These are phyloP conservation scores for Paramecium pentaurelia DNA, from an alignment of 73 alveolate species.

Conservation along the genomic window DNA sequence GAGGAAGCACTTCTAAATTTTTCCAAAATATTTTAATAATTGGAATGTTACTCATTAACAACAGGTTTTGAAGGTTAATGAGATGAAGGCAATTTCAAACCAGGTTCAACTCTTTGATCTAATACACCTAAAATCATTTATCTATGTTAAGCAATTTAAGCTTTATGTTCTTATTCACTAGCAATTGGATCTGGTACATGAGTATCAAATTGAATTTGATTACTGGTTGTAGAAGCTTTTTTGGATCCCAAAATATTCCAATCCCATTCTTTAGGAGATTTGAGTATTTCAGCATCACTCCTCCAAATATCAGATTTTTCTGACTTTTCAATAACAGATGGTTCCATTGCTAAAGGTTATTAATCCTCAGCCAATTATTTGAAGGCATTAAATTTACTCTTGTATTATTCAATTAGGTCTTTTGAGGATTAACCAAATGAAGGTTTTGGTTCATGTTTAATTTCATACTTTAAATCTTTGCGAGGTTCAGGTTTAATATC, in stretches of 20 bases:
- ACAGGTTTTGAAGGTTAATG: neutral
- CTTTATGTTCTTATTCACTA: neutral
- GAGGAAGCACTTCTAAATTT: conserved; percentile 20
- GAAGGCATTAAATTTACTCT: neutral
- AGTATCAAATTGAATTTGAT: neutral
- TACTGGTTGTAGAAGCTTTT: neutral
- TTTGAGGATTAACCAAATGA: neutral
- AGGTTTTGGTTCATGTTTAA: conserved; percentile 4
- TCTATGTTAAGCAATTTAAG: neutral
- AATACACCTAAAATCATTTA: neutral
- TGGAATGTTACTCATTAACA: neutral
- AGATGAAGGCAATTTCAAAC: neutral
- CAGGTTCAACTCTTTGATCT: neutral
- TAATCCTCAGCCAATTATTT: neutral
- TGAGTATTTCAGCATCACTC: conserved; percentile 6
- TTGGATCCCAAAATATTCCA: neutral
- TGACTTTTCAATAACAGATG: neutral
- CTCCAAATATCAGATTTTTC: neutral
- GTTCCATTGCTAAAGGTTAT: neutral
- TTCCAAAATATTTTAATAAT: neutral
- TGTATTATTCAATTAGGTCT: conserved; percentile 28
- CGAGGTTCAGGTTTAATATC: conserved; percentile 9
- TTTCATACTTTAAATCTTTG: neutral
- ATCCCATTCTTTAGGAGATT: conserved; percentile 20
- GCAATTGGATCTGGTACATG: neutral